Base-by-base conservation (phyloP, 2,329 filamentous ascomycete genomes). In the Botryotinia convoluta region DNA sequence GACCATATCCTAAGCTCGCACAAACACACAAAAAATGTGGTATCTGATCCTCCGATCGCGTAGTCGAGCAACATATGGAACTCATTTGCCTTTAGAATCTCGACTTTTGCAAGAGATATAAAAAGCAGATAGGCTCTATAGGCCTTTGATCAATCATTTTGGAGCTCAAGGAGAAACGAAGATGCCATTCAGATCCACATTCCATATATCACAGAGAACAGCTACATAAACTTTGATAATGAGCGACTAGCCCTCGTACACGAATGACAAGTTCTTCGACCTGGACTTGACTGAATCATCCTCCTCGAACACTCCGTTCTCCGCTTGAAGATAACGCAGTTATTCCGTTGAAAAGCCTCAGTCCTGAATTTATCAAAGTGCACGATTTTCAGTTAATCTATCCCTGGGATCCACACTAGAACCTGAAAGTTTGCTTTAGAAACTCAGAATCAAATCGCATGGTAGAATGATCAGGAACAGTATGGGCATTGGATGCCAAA, bases 251-350 rank as follows among this genome's bases (percentile, higher is more conserved):
- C 51, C 7, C 14, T 29, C 3, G 3, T 57, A 4, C 6, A 57
- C 2, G n/a, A 57, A 29, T 29, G n/a, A 29, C 6, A 32, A 29
- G 12, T 29, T 48, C n/a, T 57, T 18, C 14, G 14, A 29, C 51
- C 8, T 4, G 14, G 16, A 1, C n/a, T 57, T 3, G 26, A 57
- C 1, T 6, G 16, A 2, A 1, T 29, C 7, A 1, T 57, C 7
- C 6, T 2, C 51, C 26, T 57, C 6, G 3, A 57, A 18, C 14
- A 32, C 51, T 32, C 48, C 5, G 5, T n/a, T 54, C 48, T 54
- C 2, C 12, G 7, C 48, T 54, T 54, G 48, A n/a, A 54, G 48
- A 54, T 1, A 26, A 16, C 9, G 45, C 26, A 54, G 26, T n/a
- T n/a, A 16, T 54, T n/a, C 12, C 12, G 0, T 54, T 2, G 12